Base-by-base conservation (phyloP, 495 filamentous ascomycete species). In the Aspergillus steynii region DNA sequence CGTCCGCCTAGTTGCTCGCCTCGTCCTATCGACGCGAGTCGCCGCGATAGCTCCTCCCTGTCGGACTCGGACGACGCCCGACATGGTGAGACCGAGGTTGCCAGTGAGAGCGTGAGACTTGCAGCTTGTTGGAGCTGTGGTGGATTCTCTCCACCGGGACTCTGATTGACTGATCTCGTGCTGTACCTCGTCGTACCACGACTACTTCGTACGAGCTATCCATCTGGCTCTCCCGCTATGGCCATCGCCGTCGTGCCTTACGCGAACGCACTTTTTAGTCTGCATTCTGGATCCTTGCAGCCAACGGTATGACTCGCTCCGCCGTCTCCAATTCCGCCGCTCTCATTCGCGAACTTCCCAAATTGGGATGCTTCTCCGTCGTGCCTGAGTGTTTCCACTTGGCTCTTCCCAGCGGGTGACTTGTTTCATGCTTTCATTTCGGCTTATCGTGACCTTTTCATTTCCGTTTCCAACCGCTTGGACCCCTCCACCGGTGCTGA, bases 61-160 rank as follows among this genome's bases (percentile, higher is more conserved):
- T 42, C 37, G 37, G 37, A 25, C 20, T 55, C 53, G 53, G 53
- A 55, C 34, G 37, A 55, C 53, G 25, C 53, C 53, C 53, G 53
- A 46, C 14, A 2, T 25, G 53, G 46, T 14, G 37, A 55, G 32
- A 27, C 53, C 53, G 53, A 55, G 53, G 34, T 47, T 15, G 9
- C 37, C 37, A 42, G 7, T 8, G 1, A 42, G 5, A 15, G 9
- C 14, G 37, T 10, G 37, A 42, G 37, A 42, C 37, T 42, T 42
- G 37, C 37, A 10, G 37, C 37, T 10, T 42, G 37, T 42, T 37
- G 52, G 26, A 55, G 53, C 53, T 55, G 53, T 55, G 53, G 34
- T 55, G 53, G 53, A 29, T 55, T 46, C 53, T 31, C 15, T 47
- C 53, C 53, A 55, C 53, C 53, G 25, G 10, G 34, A 47, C 14